Conservation (phyloP, 345 rosid genomes). For the Eucalyptus rudis region DNA sequence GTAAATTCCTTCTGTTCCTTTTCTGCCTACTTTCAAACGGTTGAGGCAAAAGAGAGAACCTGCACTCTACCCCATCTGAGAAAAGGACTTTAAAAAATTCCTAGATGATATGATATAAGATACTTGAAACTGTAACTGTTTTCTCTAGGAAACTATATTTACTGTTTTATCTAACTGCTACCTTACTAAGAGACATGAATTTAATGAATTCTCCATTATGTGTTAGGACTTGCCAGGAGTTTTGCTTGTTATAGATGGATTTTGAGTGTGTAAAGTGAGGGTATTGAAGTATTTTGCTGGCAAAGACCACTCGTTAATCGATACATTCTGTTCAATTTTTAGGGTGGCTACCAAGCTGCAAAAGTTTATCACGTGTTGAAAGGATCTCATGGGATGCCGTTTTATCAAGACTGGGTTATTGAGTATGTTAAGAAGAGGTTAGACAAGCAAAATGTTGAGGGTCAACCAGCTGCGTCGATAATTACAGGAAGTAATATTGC, state of each 20-base stretch:
- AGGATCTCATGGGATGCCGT: background rate
- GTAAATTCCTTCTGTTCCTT: background rate
- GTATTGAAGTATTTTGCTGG: background rate
- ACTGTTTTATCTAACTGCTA: background rate
- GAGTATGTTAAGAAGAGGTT: background rate
- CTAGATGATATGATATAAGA: background rate
- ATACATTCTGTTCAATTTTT: background rate
- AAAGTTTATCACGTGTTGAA: background rate
- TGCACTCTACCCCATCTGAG: background rate
- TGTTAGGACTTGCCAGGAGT: background rate
- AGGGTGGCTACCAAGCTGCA: background rate
- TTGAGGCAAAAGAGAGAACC: background rate
- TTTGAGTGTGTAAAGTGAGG: background rate
- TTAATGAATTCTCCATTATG: background rate
- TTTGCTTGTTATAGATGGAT: background rate
- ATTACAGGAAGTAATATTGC: background rate
- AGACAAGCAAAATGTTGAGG: background rate
- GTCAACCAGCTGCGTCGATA: background rate
- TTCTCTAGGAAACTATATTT: background rate
- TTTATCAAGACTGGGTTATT: background rate
- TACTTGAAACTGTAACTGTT: background rate
- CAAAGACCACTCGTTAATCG: background rate
- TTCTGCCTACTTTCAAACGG: background rate
- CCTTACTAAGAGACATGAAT: background rate
- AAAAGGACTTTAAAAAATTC: background rate